Base-by-base conservation (phyloP, 2,329 filamentous ascomycete species). In the Fusarium temperatum region DNA sequence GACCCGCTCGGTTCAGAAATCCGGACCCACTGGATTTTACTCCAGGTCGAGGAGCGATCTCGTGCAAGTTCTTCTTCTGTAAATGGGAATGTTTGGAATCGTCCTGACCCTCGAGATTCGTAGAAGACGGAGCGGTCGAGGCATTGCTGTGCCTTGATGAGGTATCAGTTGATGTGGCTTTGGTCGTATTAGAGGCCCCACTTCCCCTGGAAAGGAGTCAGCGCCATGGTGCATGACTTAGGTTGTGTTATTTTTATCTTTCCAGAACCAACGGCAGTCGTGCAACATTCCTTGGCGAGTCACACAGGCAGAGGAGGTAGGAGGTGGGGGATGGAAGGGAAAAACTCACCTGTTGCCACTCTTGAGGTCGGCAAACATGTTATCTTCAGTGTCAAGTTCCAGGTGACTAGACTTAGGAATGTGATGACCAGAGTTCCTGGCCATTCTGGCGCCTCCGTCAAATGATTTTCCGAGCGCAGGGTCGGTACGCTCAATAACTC, bases 81-180 rank as follows among this genome's bases (percentile, higher is more conserved):
- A 79, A 71, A 65, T 80, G 77, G 39, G 80, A 70, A 66, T 81
- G 76, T 45, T 77, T 75, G 36, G 79, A 77, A 26, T 82, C 81
- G 54, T 80, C 78, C 28, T 77, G 72, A 30, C 75, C 72, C 44
- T 72, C 74, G 39, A 81, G 71, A 55, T 84, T 88, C 58, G 88
- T 85, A 8, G 89, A 90, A 7, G 89, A 91, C 18, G 89, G 88
- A 41, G 89, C 84, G 42, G 89, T 90, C n/a, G 89, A 90, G 59
- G 85, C 87, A 80, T 89, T 89, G 80, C 89, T 90, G 79, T 90
- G 87, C 77, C 89, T 87, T 56, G 89, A 91, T 39, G 89, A 90
- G 75, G 87, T 88, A 80, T 90, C 89, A 73, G 86, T 88, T 60
- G 88, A 89, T 57, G 85, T 85, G 68, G 87, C 87, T 81, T 90